Evolutionary conservation across 176 grass and related monocot genomes (phyloP), one percentile per base, ranked within the genome.

Genomic region (Raddia distichophylla): DNA sequence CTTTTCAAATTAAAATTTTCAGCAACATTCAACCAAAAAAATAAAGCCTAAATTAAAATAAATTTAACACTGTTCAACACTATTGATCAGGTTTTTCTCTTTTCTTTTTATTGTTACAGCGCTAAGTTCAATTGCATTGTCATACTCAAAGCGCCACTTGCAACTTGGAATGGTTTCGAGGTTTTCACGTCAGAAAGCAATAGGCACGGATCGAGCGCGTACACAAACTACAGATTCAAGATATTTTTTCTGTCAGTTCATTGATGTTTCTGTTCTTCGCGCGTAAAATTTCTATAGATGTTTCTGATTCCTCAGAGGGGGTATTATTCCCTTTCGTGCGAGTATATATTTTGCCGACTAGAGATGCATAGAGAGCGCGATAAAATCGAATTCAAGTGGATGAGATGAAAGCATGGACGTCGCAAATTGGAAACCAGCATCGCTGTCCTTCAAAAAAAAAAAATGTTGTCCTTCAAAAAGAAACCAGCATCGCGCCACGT

Each of bases 401-500:
- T 85, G 47, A 56, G 22, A 71, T 64, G 13, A 64, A 64, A 34
- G 35, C 45, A 48, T 18, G 19, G 71, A 0, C 52, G 42, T 64
- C 42, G 20, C 69, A 56, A 4, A 62, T 8, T 71, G 54, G 20
- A 22, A 54, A 8, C 15, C 56, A 64, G 57, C 34, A 64, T 12
- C 14, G 33, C 14, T n/a, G n/a, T n/a, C n/a, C n/a, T n/a, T n/a
- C n/a, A n/a, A n/a, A n/a, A n/a, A n/a, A n/a, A n/a, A n/a, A n/a
- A n/a, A n/a, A n/a, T n/a, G n/a, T n/a, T n/a, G n/a, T n/a, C n/a
- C n/a, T n/a, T n/a, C n/a, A n/a, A n/a, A n/a, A n/a, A n/a, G 10
- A 27, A 27, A 27, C 15, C 56, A 64, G 57, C 34, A 64, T 12
- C 14, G 33, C 14, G 77, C 57, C 71, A 89, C 82, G 82, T 65